Base-by-base conservation (phyloP, 2,329 filamentous ascomycete species). In the Ophiocordyceps camponoti-rufipedis region DNA sequence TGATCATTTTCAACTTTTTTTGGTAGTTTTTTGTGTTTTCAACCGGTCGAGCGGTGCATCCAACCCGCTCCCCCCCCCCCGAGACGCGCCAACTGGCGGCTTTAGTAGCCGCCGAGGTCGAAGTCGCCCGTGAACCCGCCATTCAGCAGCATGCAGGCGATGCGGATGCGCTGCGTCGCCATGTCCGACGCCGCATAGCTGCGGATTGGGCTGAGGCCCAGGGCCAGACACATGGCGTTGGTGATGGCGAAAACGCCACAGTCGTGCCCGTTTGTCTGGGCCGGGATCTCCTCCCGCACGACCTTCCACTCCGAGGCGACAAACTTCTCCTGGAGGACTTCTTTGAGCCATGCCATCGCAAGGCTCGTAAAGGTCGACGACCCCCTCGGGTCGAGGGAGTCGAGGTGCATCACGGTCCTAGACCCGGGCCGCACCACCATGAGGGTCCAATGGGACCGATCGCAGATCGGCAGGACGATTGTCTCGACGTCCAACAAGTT, bases 201-300 rank as follows among this genome's bases (percentile, higher is more conserved):
- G 46, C 65, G 60, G n/a, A 60, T 58, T 2, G 74, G 72, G 48
- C 68, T 69, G 16, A 77, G 51, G 1, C 73, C 73, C 31, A 77
- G 55, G 0, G 71, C 66, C 33, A 78, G 54, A 46, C 77, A 82
- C 43, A 85, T 71, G 14, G 74, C 78, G 54, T 88, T 89, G 16
- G 82, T 74, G 51, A 85, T 76, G 13, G 80, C 75, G 56, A 85
- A 85, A 4, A 86, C 74, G n/a, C 84, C 84, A 52, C 84, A 88
- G 56, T 88, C 84, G 55, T 72, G 76, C 1, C 71, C 71, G 54
- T 88, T 88, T 28, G 62, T 67, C 58, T 88, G 83, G 3, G 50
- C 53, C 0, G 74, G 70, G 33, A 72, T 74, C 14, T 61, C 58
- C 41, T 70, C 66, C n/a, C 61, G 56, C 8, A 72, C 62, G 1